A percentile compares a stretch with the other conserved stretches of the same genome.
Conservation (phyloP, 2,329 filamentous ascomycete species). For the Fusarium kyushuense region DNA sequence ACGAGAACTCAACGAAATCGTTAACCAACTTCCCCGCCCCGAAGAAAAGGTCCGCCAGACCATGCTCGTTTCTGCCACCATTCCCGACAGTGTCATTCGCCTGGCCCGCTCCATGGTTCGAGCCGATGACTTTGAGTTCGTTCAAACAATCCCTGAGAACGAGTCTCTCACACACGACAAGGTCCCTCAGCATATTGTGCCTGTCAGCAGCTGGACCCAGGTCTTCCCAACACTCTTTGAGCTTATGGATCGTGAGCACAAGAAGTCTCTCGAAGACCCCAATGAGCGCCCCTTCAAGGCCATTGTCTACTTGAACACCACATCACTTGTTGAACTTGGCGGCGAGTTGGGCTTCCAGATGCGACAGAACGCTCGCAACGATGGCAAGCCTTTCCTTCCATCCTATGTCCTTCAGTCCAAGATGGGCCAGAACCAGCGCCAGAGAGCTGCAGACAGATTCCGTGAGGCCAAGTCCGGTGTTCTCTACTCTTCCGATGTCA, state of each 20-base stretch:
- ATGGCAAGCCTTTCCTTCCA: constrained; percentile 57
- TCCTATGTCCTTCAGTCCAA: constrained; percentile 76
- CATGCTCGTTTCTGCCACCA: constrained; percentile 94
- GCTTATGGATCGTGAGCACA: constrained; percentile 72
- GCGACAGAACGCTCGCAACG: constrained; percentile 55
- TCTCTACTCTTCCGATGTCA: constrained; percentile 83
- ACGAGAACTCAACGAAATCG: constrained; percentile 72
- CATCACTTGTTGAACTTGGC: constrained; percentile 75
- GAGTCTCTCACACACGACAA: constrained; percentile 87
- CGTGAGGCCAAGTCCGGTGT: constrained; percentile 71
- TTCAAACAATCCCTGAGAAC: constrained; percentile 86
- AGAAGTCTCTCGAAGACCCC: constrained; percentile 56
- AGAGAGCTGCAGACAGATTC: constrained; percentile 78
- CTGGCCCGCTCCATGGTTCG: constrained; percentile 85
- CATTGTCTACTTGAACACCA: constrained; percentile 92
- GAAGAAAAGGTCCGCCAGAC: constrained; percentile 80
- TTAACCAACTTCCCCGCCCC: constrained; percentile 71
- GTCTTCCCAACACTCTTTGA: constrained; percentile 82
- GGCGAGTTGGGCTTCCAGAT: constrained; percentile 63
- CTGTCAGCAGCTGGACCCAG: constrained; percentile 78
- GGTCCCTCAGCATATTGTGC: constrained; percentile 83
- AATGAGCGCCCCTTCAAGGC: constrained; percentile 82
- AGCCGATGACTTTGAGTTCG: constrained; percentile 82
- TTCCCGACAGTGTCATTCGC: constrained; percentile 83
- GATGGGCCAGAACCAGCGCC: constrained; percentile 77